These are phyloP conservation scores for Fraxinus platypoda DNA, from an alignment of 305 asterid species.

Conservation along the genomic window DNA sequence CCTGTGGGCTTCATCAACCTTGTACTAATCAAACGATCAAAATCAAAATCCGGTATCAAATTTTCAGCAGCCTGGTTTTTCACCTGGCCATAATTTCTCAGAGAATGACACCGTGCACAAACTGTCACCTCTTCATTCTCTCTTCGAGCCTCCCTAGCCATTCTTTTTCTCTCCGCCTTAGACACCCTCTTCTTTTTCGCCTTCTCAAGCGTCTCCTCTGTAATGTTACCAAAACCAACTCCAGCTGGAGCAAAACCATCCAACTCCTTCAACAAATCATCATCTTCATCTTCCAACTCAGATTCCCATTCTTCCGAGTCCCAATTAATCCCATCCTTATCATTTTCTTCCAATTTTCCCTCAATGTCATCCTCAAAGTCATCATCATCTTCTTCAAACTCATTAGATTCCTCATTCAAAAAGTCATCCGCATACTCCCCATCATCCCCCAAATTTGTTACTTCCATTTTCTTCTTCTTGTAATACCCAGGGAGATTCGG, in stretches of 20 bases:
- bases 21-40: conserved; percentile 68
- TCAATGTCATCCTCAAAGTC: conserved; percentile 43
- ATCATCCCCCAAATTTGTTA: conserved; percentile 24
- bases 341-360: conserved; percentile 37
- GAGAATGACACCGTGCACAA: conserved; percentile 85
- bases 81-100: conserved; percentile 83
- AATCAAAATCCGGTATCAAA: conserved; percentile 88
- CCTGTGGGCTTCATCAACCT: conserved; percentile 82
- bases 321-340: conserved; percentile 45
- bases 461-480: conserved; percentile 44
- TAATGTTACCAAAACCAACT: conserved; percentile 82
- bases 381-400: conserved; percentile 39
- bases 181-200: conserved; percentile 54
- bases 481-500: conserved; percentile 79
- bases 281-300: conserved; percentile 49
- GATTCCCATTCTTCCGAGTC: conserved; percentile 64
- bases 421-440: conserved; percentile 32
- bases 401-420: conserved; percentile 47
- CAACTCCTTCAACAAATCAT: conserved; percentile 52
- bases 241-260: conserved; percentile 86
- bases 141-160: conserved; percentile 56
- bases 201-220: conserved; percentile 66
- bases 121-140: conserved; percentile 74
- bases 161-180: conserved; percentile 71
- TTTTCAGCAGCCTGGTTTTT: conserved; percentile 77